These are phyloP conservation scores for Xerocomus brunneocitrinus DNA, from an alignment of 768 basidiomycete species.

Conservation along the genomic window DNA sequence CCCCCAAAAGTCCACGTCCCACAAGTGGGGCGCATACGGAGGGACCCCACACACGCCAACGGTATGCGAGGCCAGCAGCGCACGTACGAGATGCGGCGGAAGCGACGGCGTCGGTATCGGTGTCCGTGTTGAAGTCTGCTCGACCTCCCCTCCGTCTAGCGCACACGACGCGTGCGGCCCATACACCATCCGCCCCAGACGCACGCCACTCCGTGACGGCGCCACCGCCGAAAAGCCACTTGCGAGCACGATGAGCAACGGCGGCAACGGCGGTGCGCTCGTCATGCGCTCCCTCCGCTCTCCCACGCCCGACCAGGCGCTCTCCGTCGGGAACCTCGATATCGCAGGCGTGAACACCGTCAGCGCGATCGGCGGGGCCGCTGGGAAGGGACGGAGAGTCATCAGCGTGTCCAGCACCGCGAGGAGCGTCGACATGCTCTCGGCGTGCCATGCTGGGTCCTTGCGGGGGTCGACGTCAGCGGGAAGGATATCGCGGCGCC, in stretches of 20 bases:
- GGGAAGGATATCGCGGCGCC: conserved; percentile 16
- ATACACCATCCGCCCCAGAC: conserved; percentile 14
- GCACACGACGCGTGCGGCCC: conserved; percentile 15
- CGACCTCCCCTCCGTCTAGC: not conserved
- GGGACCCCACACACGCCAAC: conserved; percentile 21
- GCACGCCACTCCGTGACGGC: conserved; percentile 22
- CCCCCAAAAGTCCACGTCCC: conserved; percentile 20
- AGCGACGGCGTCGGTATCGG: conserved; percentile 25
- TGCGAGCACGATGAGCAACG: conserved; percentile 25
- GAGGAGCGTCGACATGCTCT: conserved; percentile 20
- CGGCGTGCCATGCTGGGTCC: not conserved
- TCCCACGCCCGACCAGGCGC: conserved; percentile 1
- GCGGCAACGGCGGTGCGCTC: conserved; percentile 32
- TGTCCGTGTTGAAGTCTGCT: not conserved
- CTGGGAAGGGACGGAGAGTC: conserved; percentile 31
- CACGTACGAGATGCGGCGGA: conserved; percentile 32
- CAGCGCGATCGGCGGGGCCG: conserved; percentile 20
- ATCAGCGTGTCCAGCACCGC: conserved; percentile 32
- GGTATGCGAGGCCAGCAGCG: conserved; percentile 15
- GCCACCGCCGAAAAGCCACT: conserved; percentile 10
- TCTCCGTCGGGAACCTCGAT: conserved; percentile 8
- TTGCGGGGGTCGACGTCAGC: not conserved
- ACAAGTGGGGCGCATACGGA: conserved; percentile 10
- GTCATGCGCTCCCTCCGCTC: conserved; percentile 21
- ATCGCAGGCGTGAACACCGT: conserved; percentile 13